A percentile compares a stretch with the other conserved stretches of the same genome.
phyloP scores from a whole-genome alignment of 2,329 filamentous ascomycete species.

The Diaporthe caulivora region DNA sequence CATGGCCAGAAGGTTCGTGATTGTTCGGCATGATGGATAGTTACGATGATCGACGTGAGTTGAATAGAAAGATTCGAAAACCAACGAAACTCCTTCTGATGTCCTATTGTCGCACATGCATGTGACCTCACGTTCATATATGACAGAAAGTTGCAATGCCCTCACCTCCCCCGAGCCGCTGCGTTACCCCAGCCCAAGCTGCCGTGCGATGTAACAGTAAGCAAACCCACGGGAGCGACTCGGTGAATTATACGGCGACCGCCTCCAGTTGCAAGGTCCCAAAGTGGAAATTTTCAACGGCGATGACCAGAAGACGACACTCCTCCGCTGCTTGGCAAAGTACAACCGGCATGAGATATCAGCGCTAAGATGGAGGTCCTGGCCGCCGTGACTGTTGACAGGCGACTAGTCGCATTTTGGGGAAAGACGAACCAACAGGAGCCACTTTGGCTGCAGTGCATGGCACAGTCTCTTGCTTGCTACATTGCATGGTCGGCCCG shows the following conservation, averaged over 20 bases:
- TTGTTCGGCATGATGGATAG: background rate
- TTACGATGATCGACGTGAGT: background rate
- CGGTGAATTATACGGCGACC: constrained; percentile 5
- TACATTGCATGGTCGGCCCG: background rate
- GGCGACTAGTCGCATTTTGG: background rate
- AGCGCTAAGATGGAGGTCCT: background rate
- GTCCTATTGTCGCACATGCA: background rate
- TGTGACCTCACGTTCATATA: background rate
- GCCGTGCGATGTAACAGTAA: constrained; percentile 11
- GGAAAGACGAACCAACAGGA: no score
- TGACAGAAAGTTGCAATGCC: background rate
- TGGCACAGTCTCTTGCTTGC: background rate
- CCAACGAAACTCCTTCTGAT: background rate
- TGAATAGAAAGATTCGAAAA: background rate
- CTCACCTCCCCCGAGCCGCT: background rate
- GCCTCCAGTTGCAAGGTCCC: background rate
- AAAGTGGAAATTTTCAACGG: constrained; percentile 2
- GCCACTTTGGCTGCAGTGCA: background rate
- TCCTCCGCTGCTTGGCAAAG: constrained; percentile 22
- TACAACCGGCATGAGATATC: constrained; percentile 1
- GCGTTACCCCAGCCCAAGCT: background rate
- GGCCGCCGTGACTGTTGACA: background rate
- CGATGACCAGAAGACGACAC: background rate
- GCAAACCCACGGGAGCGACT: constrained; percentile 1
- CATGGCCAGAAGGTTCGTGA: background rate